Base-by-base conservation (phyloP, 345 rosid species). In the Litchi chinensis region DNA sequence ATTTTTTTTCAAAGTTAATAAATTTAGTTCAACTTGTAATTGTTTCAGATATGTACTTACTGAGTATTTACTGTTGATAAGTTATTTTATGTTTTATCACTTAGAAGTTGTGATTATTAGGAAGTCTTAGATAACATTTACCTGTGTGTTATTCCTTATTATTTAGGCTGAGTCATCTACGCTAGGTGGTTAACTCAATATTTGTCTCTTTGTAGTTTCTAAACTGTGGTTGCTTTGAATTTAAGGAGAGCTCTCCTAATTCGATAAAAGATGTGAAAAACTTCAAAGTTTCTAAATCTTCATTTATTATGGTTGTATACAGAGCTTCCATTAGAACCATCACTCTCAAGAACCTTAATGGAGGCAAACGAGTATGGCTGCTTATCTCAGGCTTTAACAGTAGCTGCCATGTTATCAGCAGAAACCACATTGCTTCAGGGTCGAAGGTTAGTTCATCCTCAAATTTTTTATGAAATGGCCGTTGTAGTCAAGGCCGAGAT, bases 311-410 rank as follows among this genome's bases (percentile, higher is more conserved):
- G 62, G 81, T 79, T 79, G 67, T 78, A 7, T 84, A 83, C 91
- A 95, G 98, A 93, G 78, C 97, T 94, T 86, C 99, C 99, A 21
- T 81, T 96, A 74, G 99, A 94, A 84, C 99, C 99, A 59, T 94
- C 99, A 50, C 89, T 96, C 80, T 91, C 99, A 75, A 90, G 98
- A 92, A 94, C 93, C 71, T 87, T 96, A 79, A 87, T 93, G 73
- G 97, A 94, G 86, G 98, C 99, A 67, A 91, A 91, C 81, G 93
- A 90, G 78, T 80, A 78, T 78, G 97, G 91, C 76, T 91, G 95
- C 90, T 85, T 96, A 82, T 86, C 97, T 77, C 93, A 94, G 86
- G 98, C 98, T 81, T 82, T 96, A 83, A 91, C 98, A n/a, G 88
- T 96, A 72, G 98, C 88, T 85, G 93, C 99, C 63, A 94, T 96